Conservation (phyloP, 495 filamentous ascomycete genomes). For the Neurospora hispaniola region DNA sequence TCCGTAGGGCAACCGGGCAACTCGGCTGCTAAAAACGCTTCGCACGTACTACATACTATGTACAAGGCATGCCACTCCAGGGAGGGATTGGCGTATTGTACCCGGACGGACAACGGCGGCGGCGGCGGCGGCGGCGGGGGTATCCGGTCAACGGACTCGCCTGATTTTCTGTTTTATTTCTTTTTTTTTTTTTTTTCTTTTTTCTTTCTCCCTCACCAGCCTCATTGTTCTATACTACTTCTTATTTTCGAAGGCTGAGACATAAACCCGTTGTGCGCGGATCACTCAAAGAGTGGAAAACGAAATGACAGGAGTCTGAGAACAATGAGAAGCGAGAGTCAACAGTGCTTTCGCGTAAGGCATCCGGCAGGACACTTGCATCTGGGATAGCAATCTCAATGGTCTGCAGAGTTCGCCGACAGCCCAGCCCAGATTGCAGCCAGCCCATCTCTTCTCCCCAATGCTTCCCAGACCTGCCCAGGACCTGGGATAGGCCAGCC, state of each 20-base stretch:
- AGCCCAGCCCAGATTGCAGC: slow-evolving; percentile 5
- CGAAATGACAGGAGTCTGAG: slow-evolving; percentile 3
- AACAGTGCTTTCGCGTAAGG: slow-evolving; percentile 20
- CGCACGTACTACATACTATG: neutral
- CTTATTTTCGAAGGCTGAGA: neutral
- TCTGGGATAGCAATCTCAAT: slow-evolving; percentile 14
- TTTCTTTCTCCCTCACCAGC: neutral
- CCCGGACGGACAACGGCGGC: neutral
- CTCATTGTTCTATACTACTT: neutral
- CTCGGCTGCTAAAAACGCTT: neutral
- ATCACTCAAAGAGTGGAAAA: neutral
- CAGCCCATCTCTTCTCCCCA: slow-evolving; percentile 7
- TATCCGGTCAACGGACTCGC: neutral
- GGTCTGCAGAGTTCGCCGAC: slow-evolving; percentile 16
- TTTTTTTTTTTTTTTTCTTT: neutral
- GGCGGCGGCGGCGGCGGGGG: neutral
- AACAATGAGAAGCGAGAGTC: slow-evolving; percentile 5
- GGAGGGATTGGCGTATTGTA: neutral
- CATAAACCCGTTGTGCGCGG: neutral
- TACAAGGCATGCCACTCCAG: neutral
- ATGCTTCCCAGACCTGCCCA: neutral
- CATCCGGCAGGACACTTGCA: slow-evolving; percentile 26
- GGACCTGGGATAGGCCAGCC: neutral
- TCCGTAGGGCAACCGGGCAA: neutral
- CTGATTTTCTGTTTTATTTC: neutral